Evolutionary conservation across 2,329 filamentous ascomycete genomes (phyloP), one percentile per base, ranked within the genome.

Genomic region (Penicillium sp.): DNA sequence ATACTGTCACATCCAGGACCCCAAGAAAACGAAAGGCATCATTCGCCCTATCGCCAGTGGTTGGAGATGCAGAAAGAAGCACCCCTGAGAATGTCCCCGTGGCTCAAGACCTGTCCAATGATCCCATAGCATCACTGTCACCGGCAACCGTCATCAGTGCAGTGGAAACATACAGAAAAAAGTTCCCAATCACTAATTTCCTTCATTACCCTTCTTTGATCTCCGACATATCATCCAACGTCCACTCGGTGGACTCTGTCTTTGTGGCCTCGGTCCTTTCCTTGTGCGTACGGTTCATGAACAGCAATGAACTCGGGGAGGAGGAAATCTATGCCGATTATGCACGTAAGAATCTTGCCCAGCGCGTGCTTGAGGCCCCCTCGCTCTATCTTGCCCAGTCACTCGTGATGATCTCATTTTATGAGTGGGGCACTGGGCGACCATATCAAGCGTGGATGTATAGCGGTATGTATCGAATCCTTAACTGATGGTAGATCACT

Each of bases 391-490:
- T 73, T 32, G 70, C 70, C 6, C 70, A 73, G 47, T 72, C 70
- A 0, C 56, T 72, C 12, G 70, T 72, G 4, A 73, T 73, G 62
- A 62, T 73, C 15, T 65, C 68, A 0, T 65, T 73, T 21, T 73
- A 73, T 39, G 70, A 73, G 55, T 73, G 70, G 70, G 70, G 70
- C 0, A 66, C 67, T 4, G 69, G 69, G 9, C 66, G 65, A 4
- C 68, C 70, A 3, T 73, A 73, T 54, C 68, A 71, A 41, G 70
- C 70, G 2, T 73, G 70, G 70, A 73, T 73, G 70, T 73, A 72
- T 50, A 73, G 70, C 44, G 70, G 70, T 72, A 59, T 18, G 60
- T 58, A 8, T 39, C 23, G 1, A 10, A n/a, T n/a, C 1, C n/a
- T 3, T 0, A 21, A 25, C 25, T 29, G 3, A 10, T 6, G 2